phyloP scores from a whole-genome alignment of 2,329 filamentous ascomycete genomes.

The Exophiala sideris region DNA sequence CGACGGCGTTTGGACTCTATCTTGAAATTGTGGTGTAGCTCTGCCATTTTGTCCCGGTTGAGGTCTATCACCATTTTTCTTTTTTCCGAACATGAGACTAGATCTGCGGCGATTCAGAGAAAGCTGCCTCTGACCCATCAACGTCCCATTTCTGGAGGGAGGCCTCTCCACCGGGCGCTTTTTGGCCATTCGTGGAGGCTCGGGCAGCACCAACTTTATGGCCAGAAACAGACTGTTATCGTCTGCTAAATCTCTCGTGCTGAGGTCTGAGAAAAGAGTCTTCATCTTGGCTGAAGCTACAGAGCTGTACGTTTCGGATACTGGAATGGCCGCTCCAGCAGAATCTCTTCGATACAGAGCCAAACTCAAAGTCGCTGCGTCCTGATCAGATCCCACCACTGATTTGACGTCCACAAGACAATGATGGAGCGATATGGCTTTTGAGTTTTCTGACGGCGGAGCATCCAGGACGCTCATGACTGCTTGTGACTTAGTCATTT shows the following conservation, averaged over 20 bases:
- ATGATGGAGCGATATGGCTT: conserved; percentile 63
- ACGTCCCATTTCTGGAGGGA: conserved; percentile 27
- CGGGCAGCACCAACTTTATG: conserved; percentile 68
- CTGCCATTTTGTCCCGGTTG: conserved; percentile 33
- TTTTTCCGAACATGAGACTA: conserved; percentile 41
- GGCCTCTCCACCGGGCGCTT: conserved; percentile 14
- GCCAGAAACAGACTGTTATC: conserved; percentile 70
- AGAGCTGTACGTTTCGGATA: conserved; percentile 79
- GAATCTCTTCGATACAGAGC: conserved; percentile 71
- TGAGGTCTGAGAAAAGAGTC: conserved; percentile 84
- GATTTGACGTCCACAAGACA: conserved; percentile 74
- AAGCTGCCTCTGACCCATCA: conserved; percentile 23
- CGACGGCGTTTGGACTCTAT: conserved; percentile 17
- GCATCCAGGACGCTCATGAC: conserved; percentile 92
- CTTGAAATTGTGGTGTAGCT: conserved; percentile 14
- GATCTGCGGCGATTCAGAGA: conserved; percentile 36
- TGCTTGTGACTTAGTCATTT: conserved; percentile 86
- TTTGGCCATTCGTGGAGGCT: conserved; percentile 37
- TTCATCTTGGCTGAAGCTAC: conserved; percentile 67
- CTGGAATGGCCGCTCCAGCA: conserved; percentile 59
- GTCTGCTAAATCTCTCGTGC: conserved; percentile 68
- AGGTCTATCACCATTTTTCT: conserved; percentile 24
- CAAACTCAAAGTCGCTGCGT: conserved; percentile 71
- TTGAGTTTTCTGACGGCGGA: conserved; percentile 65
- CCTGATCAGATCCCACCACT: conserved; percentile 72